Evolutionary conservation across 495 filamentous ascomycete genomes (phyloP), one percentile per base, ranked within the genome.

Genomic region (Aspergillus affinis): DNA sequence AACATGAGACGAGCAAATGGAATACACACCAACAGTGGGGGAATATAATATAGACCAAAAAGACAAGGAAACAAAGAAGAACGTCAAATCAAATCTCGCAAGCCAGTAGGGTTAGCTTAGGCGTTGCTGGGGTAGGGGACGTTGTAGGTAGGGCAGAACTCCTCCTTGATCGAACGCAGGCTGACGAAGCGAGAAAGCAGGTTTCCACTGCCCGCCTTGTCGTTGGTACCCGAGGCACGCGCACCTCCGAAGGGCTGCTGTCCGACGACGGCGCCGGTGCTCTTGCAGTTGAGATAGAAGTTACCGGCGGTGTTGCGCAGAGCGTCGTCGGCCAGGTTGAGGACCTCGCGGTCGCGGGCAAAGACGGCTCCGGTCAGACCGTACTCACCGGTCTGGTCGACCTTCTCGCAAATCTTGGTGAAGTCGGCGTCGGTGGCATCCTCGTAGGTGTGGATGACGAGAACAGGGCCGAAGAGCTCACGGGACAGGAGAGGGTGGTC

Each of bases 221-320:
- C 92, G 65, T 94, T 94, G 48, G 92, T 96, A 15, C 92, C 92
- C 64, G 89, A 93, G 10, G 90, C 90, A 61, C 92, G 82, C 46
- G 88, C 87, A 54, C 92, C 92, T 49, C 92, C 92, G 72, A 96
- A 96, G 29, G 92, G 89, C 75, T 96, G 92, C 81, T 96, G 92
- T 15, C 91, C 92, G 3, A 96, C 91, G 44, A 96, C 91, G 9
- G 92, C 92, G 51, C 91, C 92, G 3, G 92, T 96, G 72, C 86
- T 89, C 84, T 96, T 95, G 79, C 88, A 90, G 78, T 96, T 96
- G 77, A 95, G 85, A 73, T 95, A 95, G 75, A 93, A 95, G 77
- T 95, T 95, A 19, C 91, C 91, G 36, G 90, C 88, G 3, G 90
- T 75, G 68, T 92, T 88, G 65, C 87, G 84, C 56, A 95, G 85